Conservation (phyloP, 2,329 filamentous ascomycete genomes). For the Diaporthe eres region DNA sequence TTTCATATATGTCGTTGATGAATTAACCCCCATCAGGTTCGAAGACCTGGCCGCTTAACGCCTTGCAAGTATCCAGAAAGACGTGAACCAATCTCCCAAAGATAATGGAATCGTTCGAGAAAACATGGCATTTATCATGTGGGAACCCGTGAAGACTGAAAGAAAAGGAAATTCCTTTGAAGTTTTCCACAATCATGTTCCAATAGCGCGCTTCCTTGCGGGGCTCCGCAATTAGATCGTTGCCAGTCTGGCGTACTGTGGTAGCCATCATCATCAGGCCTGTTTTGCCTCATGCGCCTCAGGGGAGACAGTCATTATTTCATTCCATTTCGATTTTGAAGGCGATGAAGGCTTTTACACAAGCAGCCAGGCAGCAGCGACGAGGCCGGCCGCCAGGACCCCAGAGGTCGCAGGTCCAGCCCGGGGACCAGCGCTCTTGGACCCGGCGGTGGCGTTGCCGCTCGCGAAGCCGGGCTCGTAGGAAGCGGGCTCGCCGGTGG, state of each 20-base stretch:
- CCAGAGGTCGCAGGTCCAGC: not conserved
- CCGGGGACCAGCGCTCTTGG: not conserved
- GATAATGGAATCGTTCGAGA: no score
- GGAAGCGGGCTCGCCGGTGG: conserved; percentile 42
- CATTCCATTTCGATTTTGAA: not conserved
- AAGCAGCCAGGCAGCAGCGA: conserved; percentile 1
- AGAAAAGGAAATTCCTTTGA: not conserved
- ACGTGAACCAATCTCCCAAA: not conserved
- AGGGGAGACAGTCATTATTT: not conserved
- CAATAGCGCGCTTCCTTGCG: not conserved
- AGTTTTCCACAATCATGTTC: not conserved
- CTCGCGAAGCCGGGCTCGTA: conserved; percentile 53
- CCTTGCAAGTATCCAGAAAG: conserved; percentile 9
- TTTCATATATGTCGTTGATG: not conserved
- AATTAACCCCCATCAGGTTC: not conserved
- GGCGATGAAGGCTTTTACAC: not conserved
- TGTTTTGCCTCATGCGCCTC: not conserved
- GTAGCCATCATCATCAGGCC: not conserved
- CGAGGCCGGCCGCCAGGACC: conserved; percentile 21
- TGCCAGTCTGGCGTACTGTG: not conserved
- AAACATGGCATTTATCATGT: not conserved
- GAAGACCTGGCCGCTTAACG: not conserved
- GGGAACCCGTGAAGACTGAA: not conserved
- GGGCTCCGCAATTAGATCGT: not conserved
- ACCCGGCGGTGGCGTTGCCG: conserved; percentile 39